Percentiles rank a stretch among this genome's conserved stretches.
Evolutionary conservation across 345 rosid species (phyloP).

Genomic region (Barbarea vulgaris): DNA sequence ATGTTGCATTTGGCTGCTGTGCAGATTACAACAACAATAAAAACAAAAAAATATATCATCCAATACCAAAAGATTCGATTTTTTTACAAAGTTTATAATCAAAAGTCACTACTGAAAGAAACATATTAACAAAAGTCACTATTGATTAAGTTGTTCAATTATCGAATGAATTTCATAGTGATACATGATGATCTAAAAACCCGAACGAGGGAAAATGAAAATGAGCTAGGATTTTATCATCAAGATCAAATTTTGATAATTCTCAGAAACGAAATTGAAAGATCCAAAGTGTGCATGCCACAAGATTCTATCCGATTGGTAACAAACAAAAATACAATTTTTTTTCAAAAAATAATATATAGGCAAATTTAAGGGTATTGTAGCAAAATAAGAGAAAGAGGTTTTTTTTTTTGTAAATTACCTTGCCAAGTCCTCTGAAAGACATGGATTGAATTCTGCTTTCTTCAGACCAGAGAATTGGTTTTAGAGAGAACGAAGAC

Average conservation of each 20-base stretch:
- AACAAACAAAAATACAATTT: not conserved
- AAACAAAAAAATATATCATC: not conserved
- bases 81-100: not conserved
- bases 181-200: no score
- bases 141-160: not conserved
- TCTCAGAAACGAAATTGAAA: not conserved
- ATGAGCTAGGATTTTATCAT: not conserved
- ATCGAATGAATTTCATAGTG: not conserved
- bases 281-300: slow-evolving; percentile 16
- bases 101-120: not conserved
- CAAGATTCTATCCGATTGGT: not conserved
- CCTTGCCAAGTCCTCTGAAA: slow-evolving; percentile 62
- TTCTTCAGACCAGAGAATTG: not conserved
- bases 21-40: not conserved
- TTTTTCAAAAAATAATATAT: not conserved
- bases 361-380: not conserved
- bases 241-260: not conserved
- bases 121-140: no score
- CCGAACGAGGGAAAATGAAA: not conserved
- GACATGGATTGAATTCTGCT: slow-evolving; percentile 45
- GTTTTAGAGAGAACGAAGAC: slow-evolving; percentile 12
- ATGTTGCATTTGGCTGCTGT: slow-evolving; percentile 74
- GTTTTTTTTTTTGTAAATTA: not conserved
- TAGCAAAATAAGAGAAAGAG: not conserved
- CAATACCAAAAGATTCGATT: not conserved